Evolutionary conservation across 179 eudicot species (phyloP), one percentile per base, ranked within the genome.

Genomic region (Patellifolia procumbens): DNA sequence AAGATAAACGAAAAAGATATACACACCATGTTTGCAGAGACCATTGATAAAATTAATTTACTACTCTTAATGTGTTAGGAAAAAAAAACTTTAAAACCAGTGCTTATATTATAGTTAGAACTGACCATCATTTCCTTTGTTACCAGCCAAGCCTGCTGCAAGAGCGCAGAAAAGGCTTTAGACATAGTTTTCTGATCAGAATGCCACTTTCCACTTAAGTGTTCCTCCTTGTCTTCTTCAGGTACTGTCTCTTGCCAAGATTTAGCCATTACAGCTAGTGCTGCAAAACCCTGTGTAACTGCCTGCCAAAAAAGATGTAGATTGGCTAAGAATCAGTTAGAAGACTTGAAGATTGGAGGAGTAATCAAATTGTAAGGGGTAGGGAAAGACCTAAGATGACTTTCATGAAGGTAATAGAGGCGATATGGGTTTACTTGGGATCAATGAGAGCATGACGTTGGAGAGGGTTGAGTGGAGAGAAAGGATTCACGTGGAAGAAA

Each of bases 91-190:
- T 60, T 70, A 31, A 42, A 31, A 31, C 39, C 51, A 70, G 32
- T 19, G 39, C 24, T 46, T 26, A 48, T 34, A 4, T 59, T 59
- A 26, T 17, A 70, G 31, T 39, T 16, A 31, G 71, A 49, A 81
- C 96, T 82, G 58, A 91, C 97, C 92, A 77, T 66, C 60, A 78
- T 62, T 77, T 82, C 84, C 29, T 56, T 51, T 35, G 87, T 81
- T 62, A 66, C 81, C 68, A 91, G 85, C 97, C 97, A 91, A 74
- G 91, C 94, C 55, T 78, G 81, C 73, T 87, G 91, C 86, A 91
- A 81, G 77, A 91, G 88, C 68, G 77, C 83, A 49, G 97, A 87
- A 74, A 90, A 88, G 43, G 88, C 90, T 51, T 75, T 76, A 46
- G 91, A 85, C 63, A 90, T 88, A 43, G 74, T 82, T 74, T 78